Conservation (phyloP, 441 rosid genomes). For the Gossypium aridum region DNA sequence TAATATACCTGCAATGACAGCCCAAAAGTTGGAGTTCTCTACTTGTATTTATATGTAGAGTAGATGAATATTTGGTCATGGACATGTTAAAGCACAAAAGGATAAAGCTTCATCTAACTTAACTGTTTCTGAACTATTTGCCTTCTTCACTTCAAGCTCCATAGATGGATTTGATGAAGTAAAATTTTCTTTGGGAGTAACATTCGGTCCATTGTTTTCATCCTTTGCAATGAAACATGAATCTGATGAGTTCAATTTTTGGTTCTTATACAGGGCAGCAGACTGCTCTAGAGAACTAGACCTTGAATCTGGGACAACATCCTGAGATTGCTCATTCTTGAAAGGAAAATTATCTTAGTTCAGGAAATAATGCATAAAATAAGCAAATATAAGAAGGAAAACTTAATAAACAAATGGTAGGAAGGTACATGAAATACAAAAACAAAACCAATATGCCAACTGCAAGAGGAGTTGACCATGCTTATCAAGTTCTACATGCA, state of each 20-base stretch:
- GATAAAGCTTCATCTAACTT: conserved; percentile 23
- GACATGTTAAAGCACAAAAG: conserved; percentile 7
- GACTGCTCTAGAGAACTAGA: conserved; percentile 20
- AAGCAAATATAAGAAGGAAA: conserved; percentile 2
- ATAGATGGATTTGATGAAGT: conserved; percentile 15
- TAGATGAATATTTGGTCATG: conserved; percentile 1
- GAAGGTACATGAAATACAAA: neutral
- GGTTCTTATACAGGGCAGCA: conserved; percentile 18
- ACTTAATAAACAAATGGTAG: neutral
- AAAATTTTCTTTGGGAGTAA: conserved; percentile 12
- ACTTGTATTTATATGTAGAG: neutral
- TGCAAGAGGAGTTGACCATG: neutral
- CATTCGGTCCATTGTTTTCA: conserved; percentile 24
- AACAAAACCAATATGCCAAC: neutral
- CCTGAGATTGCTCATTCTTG: conserved; percentile 29
- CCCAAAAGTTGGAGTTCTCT: conserved; percentile 3
- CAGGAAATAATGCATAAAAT: conserved; percentile 8
- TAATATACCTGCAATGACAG: neutral
- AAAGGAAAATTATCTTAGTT: conserved; percentile 13
- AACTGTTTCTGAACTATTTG: conserved; percentile 19
- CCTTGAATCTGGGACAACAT: conserved; percentile 21
- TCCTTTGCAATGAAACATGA: conserved; percentile 16
- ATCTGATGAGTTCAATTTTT: conserved; percentile 17
- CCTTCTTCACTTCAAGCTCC: conserved; percentile 27
- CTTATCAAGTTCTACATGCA: neutral